phyloP scores from a whole-genome alignment of 768 basidiomycete species.

The Amanita rimosa region DNA sequence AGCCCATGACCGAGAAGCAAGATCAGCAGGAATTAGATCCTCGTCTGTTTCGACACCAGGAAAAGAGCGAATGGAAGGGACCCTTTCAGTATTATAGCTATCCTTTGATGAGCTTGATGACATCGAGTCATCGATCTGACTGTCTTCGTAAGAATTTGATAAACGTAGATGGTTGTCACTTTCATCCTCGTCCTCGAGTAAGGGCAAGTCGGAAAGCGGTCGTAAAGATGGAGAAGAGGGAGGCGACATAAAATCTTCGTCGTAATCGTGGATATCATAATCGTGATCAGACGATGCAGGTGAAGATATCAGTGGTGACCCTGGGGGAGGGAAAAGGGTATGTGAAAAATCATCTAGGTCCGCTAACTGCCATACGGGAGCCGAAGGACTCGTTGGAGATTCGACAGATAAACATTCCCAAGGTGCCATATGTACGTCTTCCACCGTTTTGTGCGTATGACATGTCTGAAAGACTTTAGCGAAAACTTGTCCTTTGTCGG shows the following conservation, averaged over 20 bases:
- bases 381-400: not conserved
- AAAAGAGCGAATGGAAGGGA: slow-evolving; percentile 21
- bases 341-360: not conserved
- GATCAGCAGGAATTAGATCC: slow-evolving; percentile 23
- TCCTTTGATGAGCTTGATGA: not conserved
- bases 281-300: slow-evolving; percentile 17
- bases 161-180: not conserved
- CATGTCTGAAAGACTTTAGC: not conserved
- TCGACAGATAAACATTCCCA: not conserved
- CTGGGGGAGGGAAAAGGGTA: slow-evolving; percentile 2
- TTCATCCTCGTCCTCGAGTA: slow-evolving; percentile 3
- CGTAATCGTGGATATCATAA: slow-evolving; percentile 13
- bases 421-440: not conserved
- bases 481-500: not conserved
- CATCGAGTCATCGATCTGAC: not conserved
- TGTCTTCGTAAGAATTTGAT: not conserved
- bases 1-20: slow-evolving; percentile 4
- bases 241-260: slow-evolving; percentile 1
- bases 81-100: not conserved
- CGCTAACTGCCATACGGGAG: not conserved
- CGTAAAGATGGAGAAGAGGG: slow-evolving; percentile 9
- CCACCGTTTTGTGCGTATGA: not conserved
- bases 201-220: slow-evolving; percentile 6
- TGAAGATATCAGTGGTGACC: slow-evolving; percentile 18
- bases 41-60: slow-evolving; percentile 34